Evolutionary conservation across 1,284 basidiomycete species (phyloP), one percentile per base, ranked within the genome.

Genomic region (Veloboletus limbatus): DNA sequence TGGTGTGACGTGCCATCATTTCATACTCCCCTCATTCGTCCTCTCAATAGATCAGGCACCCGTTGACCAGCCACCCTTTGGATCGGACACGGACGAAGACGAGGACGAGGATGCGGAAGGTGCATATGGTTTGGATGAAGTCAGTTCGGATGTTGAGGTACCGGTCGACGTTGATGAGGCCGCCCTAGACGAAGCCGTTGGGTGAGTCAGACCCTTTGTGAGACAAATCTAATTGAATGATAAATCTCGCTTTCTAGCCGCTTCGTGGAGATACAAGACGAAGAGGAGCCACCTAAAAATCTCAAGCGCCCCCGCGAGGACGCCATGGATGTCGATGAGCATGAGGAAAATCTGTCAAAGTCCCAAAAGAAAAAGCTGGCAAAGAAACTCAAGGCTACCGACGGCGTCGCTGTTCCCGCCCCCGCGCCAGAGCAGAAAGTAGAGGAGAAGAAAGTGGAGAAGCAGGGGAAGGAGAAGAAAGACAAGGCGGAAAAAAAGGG

Each of bases 81-180:
- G 49, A 20, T 64, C 63, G 21, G 60, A 69, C 11, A 72, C 63
- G 21, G 60, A 69, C 11, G 72, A 49, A 18, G 75, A 74, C 22
- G 67, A 69, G 18, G 73, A 73, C 28, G 79, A 78, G 13, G 77
- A 73, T 27, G 79, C 78, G 13, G 77, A 82, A 43, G 81, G 75
- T n/a, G 77, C 67, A 0, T 84, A 78, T 56, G 76, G 82, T 55
- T 73, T 88, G 17, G 74, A 72, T 21, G 85, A 87, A 36, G 81
- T 88, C 41, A 85, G 83, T 68, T 89, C 85, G 8, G 88, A 89
- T 57, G 85, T 87, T 32, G 85, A 88, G 60, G 68, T 87, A 47
- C 85, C 88, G 58, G 70, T 85, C 45, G 69, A 82, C 47, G 72
- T 75, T 0, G 74, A 75, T 22, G 84, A 81, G 40, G 56, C 82